Evolutionary conservation across 1,284 basidiomycete genomes (phyloP).

Genomic region (Moesziomyces sp.): DNA sequence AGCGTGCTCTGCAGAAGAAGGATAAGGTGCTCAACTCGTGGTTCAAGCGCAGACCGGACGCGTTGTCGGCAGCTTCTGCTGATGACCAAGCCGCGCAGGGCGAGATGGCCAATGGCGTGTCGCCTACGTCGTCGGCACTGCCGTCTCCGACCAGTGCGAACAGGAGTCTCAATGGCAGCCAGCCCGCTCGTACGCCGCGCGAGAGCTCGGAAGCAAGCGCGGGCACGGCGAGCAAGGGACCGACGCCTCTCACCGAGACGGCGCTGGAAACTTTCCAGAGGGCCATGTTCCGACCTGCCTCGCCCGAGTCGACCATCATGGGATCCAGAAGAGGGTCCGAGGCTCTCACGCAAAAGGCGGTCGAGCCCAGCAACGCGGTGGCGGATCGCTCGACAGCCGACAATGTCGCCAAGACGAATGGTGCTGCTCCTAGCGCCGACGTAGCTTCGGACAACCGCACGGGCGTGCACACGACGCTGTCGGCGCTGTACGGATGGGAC

Average conservation of each 20-base stretch:
- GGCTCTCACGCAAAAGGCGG: conserved; percentile 38
- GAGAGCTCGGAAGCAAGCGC: conserved; percentile 1
- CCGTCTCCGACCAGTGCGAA: conserved; percentile 3
- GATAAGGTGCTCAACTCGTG: conserved; percentile 52
- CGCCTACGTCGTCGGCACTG: background rate
- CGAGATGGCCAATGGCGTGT: conserved; percentile 1
- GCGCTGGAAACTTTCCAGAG: conserved; percentile 37
- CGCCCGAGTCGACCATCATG: conserved; percentile 48
- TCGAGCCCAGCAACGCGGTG: conserved; percentile 7
- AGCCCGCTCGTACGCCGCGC: background rate
- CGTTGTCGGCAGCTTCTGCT: conserved; percentile 2
- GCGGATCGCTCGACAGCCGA: background rate
- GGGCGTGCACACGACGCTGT: conserved; percentile 25
- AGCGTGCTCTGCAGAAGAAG: conserved; percentile 41
- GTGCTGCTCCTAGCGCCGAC: background rate
- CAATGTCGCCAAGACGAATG: background rate
- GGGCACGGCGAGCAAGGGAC: background rate
- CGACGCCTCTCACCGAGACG: conserved; percentile 30
- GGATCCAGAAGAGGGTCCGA: conserved; percentile 45
- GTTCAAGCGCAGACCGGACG: conserved; percentile 45
- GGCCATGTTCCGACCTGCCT: conserved; percentile 28
- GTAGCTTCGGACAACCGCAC: conserved; percentile 9
- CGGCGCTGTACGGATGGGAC: conserved; percentile 36
- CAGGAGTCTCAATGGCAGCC: conserved; percentile 6
- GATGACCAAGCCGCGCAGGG: conserved; percentile 2